Base-by-base conservation (phyloP, 2,329 filamentous ascomycete genomes). In the Chaetomium strumarium region DNA sequence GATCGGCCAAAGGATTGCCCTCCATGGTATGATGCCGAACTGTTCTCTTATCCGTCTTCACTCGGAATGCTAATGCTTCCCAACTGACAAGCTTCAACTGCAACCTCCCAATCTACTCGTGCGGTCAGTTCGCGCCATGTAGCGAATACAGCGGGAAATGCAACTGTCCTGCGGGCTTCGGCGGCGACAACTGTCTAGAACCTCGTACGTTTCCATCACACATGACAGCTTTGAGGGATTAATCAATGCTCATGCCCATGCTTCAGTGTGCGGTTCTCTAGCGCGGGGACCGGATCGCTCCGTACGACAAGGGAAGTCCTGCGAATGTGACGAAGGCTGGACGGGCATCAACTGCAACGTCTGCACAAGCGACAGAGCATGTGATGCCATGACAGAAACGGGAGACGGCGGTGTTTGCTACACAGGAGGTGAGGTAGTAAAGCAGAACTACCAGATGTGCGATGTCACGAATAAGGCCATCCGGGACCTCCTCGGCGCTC, bases 331-430 rank as follows among this genome's bases (percentile, higher is more conserved):
- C 65, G 88, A 95, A 36, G 93, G 93, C 51, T 99, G 93, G 93
- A 81, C 81, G 38, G 93, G 93, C 58, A 92, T 99, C 72, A 99
- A 99, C 75, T 99, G 93, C 80, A 99, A 93, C 64, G 89, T 99
- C 52, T 99, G 93, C 71, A 84, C 86, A 55, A 83, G 84, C 4
- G 79, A 97, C 67, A 75, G 86, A 60, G 91, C 88, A 14, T 99
- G 93, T 66, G 83, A 93, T 67, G 84, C 88, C 33, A 75, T 99
- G 70, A 95, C 95, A 84, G 88, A 89, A 4, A 83, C 85, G 13
- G 81, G 81, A 3, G 80, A 89, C 56, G 90, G 85, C 42, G 93
- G 90, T 31, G 84, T 96, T 11, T 99, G 93, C 73, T 97, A 96
- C 68, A 86, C 88, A 64, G 85, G 92, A 61, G 92, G 92, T 42